Percentiles rank a stretch among this genome's conserved stretches.
Evolutionary conservation across 164 flowering plant species (phyloP).

Genomic region (Warburgia ugandensis): DNA sequence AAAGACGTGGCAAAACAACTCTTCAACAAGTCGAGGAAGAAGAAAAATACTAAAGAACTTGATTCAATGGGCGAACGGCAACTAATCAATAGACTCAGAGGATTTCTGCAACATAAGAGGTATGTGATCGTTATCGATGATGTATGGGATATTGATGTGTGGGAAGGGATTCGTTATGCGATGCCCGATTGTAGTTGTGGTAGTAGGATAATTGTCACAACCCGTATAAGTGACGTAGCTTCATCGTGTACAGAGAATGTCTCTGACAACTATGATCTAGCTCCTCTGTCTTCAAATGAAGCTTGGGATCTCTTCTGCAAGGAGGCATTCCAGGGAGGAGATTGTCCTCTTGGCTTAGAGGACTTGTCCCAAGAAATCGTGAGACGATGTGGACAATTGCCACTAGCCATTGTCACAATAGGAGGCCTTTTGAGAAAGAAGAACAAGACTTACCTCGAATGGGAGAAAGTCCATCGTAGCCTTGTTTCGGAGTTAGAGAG

Average conservation of each 20-base stretch:
- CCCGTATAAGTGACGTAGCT: conserved; percentile 8
- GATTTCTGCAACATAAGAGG: no score
- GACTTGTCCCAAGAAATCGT: neutral
- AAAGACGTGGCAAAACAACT: no score
- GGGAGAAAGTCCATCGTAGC: neutral
- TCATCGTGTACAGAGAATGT: neutral
- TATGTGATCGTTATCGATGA: no score
- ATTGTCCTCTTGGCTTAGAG: neutral
- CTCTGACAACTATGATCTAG: no score
- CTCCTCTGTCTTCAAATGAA: neutral
- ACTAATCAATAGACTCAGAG: no score
- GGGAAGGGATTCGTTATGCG: no score
- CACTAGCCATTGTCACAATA: neutral
- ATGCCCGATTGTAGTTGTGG: no score
- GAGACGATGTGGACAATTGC: neutral
- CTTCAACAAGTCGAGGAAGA: no score
- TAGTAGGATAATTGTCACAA: conserved; percentile 36
- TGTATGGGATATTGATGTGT: no score
- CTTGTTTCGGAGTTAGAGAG: neutral
- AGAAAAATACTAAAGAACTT: no score
- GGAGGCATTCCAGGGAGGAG: neutral
- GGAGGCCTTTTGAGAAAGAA: neutral
- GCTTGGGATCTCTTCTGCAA: conserved; percentile 3
- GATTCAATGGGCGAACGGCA: no score
- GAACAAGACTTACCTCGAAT: neutral